A percentile compares a stretch with the other conserved stretches of the same genome.
Evolutionary conservation across 306 rosid species (phyloP).

Genomic region (Sechiopsis laciniata): DNA sequence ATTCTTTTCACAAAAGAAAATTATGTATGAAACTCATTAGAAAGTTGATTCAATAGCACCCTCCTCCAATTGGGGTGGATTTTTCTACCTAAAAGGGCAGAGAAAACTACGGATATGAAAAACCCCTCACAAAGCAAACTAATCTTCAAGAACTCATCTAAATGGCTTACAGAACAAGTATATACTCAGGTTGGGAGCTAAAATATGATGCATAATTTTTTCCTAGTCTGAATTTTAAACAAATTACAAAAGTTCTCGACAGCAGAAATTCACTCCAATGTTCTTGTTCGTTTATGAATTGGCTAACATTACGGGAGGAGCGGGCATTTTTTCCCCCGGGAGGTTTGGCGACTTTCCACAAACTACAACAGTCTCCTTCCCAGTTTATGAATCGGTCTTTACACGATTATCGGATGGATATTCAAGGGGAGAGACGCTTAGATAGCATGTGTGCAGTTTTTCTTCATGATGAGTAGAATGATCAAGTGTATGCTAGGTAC

Average conservation of each 20-base stretch:
- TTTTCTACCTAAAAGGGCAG: background rate
- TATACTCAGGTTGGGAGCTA: slow-evolving; percentile 8
- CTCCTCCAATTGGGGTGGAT: background rate
- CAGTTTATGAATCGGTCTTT: background rate
- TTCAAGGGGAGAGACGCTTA: background rate
- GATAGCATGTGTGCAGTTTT: background rate
- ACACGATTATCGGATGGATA: background rate
- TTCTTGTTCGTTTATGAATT: background rate
- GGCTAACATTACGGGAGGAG: background rate
- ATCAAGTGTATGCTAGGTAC: background rate
- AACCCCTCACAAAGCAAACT: background rate
- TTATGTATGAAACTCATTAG: background rate
- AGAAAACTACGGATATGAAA: background rate
- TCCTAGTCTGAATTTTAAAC: background rate
- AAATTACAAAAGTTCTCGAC: slow-evolving; percentile 1
- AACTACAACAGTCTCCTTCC: slow-evolving; percentile 5
- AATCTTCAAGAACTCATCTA: slow-evolving; percentile 6
- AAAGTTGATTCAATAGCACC: background rate
- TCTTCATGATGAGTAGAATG: background rate
- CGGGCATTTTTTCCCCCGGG: background rate
- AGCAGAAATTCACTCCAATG: slow-evolving; percentile 15
- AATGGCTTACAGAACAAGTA: background rate
- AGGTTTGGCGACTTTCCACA: background rate
- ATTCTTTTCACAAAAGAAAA: too few relatives aligned
- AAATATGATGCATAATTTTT: slow-evolving; percentile 5